Evolutionary conservation across 345 rosid species (phyloP).

Genomic region (Salix brachista): DNA sequence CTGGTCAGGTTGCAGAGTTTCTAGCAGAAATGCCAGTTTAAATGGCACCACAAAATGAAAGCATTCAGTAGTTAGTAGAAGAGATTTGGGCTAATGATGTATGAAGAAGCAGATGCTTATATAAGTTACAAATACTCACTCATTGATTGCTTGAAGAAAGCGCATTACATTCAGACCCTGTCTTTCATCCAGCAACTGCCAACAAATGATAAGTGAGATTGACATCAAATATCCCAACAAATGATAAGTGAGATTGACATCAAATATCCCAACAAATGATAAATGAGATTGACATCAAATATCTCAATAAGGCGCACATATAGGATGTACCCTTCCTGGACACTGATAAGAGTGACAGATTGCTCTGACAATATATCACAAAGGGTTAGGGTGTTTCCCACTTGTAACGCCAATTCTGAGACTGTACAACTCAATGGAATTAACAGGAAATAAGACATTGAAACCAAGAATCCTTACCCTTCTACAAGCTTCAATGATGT

Average conservation of each 20-base stretch:
- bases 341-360: not conserved
- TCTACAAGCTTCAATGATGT: conserved; percentile 43
- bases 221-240: not conserved
- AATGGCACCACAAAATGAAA: not conserved
- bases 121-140: conserved; percentile 29
- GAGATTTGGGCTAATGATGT: not conserved
- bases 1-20: not conserved
- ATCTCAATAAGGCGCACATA: not conserved
- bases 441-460: not conserved
- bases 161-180: conserved; percentile 56
- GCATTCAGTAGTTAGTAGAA: not conserved
- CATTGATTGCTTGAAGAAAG: conserved; percentile 59
- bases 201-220: conserved; percentile 5
- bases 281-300: not conserved
- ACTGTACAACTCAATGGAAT: not conserved
- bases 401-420: not conserved
- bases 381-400: not conserved
- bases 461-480: conserved; percentile 33
- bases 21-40: not conserved
- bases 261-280: not conserved
- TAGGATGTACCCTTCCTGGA: not conserved
- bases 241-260: not conserved
- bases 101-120: not conserved
- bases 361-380: not conserved
- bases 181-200: conserved; percentile 60